Evolutionary conservation across 2,329 filamentous ascomycete species (phyloP), one percentile per base, ranked within the genome.

Genomic region (Cryphonectria nitschkei): DNA sequence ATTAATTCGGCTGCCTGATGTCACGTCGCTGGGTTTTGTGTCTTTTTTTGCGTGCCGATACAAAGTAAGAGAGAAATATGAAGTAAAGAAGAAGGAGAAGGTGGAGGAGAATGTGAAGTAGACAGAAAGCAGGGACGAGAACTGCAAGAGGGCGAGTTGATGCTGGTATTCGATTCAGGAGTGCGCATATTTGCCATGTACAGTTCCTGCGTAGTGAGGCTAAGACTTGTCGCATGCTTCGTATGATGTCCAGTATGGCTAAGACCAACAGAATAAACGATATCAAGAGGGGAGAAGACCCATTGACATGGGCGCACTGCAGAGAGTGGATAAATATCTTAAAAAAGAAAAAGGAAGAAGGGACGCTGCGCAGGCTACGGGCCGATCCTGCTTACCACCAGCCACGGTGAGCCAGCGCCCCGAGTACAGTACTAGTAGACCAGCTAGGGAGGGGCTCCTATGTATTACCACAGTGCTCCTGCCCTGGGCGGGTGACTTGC

Each of bases 1-100:
- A 32, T 56, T 58, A 58, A 61, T 61, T 61, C 58, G 58, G 58
- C 58, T 61, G 58, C 58, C 58, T 61, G 34, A 61, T 61, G 58
- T 22, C 8, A 61, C 58, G 19, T 61, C 56, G 37, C 32, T 34
- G 6, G 39, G 43, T 50, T 9, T 50, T 19, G 11, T 56, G 26
- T 29, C 26, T 29, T 19, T 34, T 34, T 14, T 22, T 37, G 32
- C 1, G 32, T 29, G 5, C 22, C 52, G n/a, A 14, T 11, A 29
- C 26, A 9, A 29, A 56, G 26, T 26, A 11, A 29, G 9, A 9
- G 37, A 37, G 37, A 37, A 8, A 9, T 9, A 37, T 37, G 37
- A 26, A 26, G 26, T 26, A 9, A 9, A 9, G 37, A 37, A 37
- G 37, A 37, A 37, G 7, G 11, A 37, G 37, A 37, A 37, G 37